phyloP scores from a whole-genome alignment of 2,329 filamentous ascomycete species.

The Tolypocladium guangdongense region DNA sequence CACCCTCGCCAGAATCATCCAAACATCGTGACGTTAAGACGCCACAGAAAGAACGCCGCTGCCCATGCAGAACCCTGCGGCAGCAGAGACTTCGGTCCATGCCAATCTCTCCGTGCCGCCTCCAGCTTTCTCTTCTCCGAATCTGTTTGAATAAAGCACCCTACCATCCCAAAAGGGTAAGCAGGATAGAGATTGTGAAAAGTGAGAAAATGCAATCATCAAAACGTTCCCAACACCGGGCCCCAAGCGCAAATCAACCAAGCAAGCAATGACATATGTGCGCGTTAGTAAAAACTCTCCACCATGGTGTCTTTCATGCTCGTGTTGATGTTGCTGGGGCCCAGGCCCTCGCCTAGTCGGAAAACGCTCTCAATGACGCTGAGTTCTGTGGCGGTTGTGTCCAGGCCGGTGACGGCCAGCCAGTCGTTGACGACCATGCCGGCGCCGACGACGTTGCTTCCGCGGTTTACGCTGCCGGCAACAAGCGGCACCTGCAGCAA shows the following conservation, averaged over 20 bases:
- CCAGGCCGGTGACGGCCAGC: constrained; percentile 86
- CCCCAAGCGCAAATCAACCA: constrained; percentile 3
- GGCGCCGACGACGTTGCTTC: constrained; percentile 88
- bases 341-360: constrained; percentile 78
- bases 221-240: constrained; percentile 5
- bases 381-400: constrained; percentile 94
- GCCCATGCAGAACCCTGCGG: neutral
- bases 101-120: neutral
- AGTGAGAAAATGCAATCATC: neutral
- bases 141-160: neutral
- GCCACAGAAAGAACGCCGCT: neutral
- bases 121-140: neutral
- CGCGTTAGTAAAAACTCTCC: constrained; percentile 82
- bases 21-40: neutral
- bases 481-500: constrained; percentile 93
- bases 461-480: constrained; percentile 86
- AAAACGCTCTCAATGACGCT: constrained; percentile 96
- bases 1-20: neutral
- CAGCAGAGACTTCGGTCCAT: neutral
- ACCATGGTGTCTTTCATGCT: constrained; percentile 96
- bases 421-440: constrained; percentile 59
- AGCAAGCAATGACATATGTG: constrained; percentile 4
- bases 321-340: constrained; percentile 67
- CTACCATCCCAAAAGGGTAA: constrained; percentile 2
- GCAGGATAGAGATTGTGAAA: neutral